These are phyloP conservation scores for Fraxinus floribunda DNA, from an alignment of 305 asterid genomes.

Conservation along the genomic window DNA sequence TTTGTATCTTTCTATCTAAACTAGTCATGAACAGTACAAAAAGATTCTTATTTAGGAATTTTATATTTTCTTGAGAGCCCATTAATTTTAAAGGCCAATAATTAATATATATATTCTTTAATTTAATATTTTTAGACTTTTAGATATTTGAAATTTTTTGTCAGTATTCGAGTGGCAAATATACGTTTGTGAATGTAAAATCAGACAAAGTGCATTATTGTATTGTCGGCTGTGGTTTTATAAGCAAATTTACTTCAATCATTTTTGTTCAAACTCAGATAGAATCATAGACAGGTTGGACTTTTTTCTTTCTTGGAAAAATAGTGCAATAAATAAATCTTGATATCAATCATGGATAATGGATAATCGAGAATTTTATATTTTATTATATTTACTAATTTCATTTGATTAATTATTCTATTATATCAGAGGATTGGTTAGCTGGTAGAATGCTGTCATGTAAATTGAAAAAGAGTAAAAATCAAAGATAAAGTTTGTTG, in stretches of 20 bases:
- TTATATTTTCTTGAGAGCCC: neutral
- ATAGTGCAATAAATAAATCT: neutral
- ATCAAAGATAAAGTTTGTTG: neutral
- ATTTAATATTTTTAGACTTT: neutral
- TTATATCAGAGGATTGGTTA: neutral
- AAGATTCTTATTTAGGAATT: neutral
- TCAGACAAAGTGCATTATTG: conserved; percentile 1
- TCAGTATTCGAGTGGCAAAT: neutral
- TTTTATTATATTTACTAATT: neutral
- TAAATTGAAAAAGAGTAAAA: neutral
- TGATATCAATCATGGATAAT: neutral
- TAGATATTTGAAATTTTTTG: neutral
- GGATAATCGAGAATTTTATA: neutral
- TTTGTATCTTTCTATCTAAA: neutral
- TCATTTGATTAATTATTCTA: neutral
- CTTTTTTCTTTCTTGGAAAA: neutral
- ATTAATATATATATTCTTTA: neutral
- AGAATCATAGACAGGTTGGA: neutral
- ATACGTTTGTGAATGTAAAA: neutral
- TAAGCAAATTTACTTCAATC: neutral
- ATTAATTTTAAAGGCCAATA: neutral
- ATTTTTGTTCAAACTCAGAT: neutral
- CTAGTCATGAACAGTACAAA: neutral
- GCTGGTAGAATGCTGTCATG: neutral
- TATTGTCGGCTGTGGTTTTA: neutral